Evolutionary conservation across 768 basidiomycete genomes (phyloP).

Genomic region (Trametes meyenii): DNA sequence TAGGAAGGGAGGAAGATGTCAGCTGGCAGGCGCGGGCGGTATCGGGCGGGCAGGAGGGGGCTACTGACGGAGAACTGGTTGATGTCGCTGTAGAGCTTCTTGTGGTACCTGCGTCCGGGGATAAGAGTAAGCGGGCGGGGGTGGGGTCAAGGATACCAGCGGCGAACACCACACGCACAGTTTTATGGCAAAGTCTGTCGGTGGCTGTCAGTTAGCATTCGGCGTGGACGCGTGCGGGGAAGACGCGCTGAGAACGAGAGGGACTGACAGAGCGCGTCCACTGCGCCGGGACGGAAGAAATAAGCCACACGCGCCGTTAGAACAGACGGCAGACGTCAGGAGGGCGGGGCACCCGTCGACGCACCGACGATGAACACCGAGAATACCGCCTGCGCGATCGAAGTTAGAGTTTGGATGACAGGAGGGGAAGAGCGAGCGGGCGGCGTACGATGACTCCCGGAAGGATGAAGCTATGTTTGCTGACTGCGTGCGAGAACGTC

Average conservation of each 20-base stretch:
- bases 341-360: not conserved
- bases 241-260: too few relatives aligned
- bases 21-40: not conserved
- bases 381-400: not conserved
- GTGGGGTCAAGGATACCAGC: not conserved
- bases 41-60: not conserved
- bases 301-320: slow-evolving; percentile 2
- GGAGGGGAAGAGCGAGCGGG: not conserved
- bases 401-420: not conserved
- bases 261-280: too few relatives aligned
- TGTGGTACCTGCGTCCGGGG: not conserved
- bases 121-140: not conserved
- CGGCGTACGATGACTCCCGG: slow-evolving; percentile 16
- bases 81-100: not conserved
- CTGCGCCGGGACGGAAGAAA: not conserved
- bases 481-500: slow-evolving; percentile 5
- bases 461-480: slow-evolving; percentile 10
- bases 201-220: too few relatives aligned
- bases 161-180: not conserved
- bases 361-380: slow-evolving; percentile 7
- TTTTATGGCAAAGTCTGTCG: too few relatives aligned
- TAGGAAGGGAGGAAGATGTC: not conserved
- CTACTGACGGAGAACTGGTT: not conserved
- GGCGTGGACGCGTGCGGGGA: too few relatives aligned
- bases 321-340: not conserved